Evolutionary conservation across 306 rosid species (phyloP).

Genomic region (Mucuna pruriens): DNA sequence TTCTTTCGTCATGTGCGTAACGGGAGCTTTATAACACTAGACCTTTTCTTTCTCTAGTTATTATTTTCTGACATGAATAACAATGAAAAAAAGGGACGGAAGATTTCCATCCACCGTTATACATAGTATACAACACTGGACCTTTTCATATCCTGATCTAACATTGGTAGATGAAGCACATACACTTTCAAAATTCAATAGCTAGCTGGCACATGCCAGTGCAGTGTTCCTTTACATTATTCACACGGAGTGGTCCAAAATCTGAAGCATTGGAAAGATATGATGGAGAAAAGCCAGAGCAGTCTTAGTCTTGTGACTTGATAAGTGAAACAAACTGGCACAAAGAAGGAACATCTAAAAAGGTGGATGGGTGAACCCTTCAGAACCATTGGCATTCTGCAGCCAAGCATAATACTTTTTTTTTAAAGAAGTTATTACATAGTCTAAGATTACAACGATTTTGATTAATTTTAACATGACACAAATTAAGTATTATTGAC

Average conservation of each 20-base stretch:
- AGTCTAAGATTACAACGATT: no score
- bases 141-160: slow-evolving; percentile 14
- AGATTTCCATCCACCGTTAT: neutral
- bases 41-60: neutral
- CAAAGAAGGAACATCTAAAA: slow-evolving; percentile 26
- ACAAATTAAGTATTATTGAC: no score
- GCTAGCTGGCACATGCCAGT: slow-evolving; percentile 32
- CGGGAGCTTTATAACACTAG: neutral
- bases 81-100: neutral
- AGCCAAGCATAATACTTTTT: no score
- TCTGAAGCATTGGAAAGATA: neutral
- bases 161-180: neutral
- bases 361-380: neutral
- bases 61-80: neutral
- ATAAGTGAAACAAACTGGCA: slow-evolving; percentile 18
- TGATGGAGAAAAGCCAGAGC: neutral
- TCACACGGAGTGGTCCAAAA: slow-evolving; percentile 41
- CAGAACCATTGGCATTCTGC: neutral
- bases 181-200: neutral
- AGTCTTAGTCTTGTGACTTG: neutral
- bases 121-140: neutral
- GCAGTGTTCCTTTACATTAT: neutral
- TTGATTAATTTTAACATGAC: no score
- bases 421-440: no score
- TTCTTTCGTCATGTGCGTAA: neutral